phyloP scores from a whole-genome alignment of 345 rosid species.

The Citrus reticulata region DNA sequence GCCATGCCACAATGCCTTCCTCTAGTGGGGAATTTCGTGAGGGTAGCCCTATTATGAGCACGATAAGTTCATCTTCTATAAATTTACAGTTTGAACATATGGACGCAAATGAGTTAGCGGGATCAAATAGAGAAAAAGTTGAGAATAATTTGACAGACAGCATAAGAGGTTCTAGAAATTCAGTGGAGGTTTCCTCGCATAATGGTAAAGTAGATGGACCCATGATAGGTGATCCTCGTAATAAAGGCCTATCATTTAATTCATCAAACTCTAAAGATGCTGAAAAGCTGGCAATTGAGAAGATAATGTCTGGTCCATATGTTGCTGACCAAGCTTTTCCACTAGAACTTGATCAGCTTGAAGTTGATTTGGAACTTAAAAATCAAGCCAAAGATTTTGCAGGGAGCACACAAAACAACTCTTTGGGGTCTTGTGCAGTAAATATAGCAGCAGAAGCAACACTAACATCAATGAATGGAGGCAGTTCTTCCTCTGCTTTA shows the following conservation, averaged over 20 bases:
- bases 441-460: conserved; percentile 22
- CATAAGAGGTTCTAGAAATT: conserved; percentile 4
- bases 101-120: conserved; percentile 19
- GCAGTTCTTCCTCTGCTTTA: conserved; percentile 31
- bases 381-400: conserved; percentile 33
- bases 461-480: conserved; percentile 27
- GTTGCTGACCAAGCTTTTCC: conserved; percentile 41
- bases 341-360: conserved; percentile 80
- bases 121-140: conserved; percentile 25
- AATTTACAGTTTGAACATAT: conserved; percentile 20
- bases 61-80: conserved; percentile 35
- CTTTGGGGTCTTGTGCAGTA: conserved; percentile 24
- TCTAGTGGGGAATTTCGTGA: conserved; percentile 36
- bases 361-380: conserved; percentile 46
- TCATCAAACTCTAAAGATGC: conserved; percentile 44
- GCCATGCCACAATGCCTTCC: conserved; percentile 28
- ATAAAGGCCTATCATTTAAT: conserved; percentile 21
- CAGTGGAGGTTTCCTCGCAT: conserved; percentile 16
- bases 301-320: conserved; percentile 52
- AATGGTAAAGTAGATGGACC: conserved; percentile 28
- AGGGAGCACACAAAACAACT: conserved; percentile 14
- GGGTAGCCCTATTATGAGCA: conserved; percentile 42
- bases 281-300: conserved; percentile 64
- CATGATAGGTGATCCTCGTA: conserved; percentile 9
- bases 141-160: conserved; percentile 19